phyloP scores from a whole-genome alignment of 2,329 filamentous ascomycete genomes.

The Fusarium sp. region DNA sequence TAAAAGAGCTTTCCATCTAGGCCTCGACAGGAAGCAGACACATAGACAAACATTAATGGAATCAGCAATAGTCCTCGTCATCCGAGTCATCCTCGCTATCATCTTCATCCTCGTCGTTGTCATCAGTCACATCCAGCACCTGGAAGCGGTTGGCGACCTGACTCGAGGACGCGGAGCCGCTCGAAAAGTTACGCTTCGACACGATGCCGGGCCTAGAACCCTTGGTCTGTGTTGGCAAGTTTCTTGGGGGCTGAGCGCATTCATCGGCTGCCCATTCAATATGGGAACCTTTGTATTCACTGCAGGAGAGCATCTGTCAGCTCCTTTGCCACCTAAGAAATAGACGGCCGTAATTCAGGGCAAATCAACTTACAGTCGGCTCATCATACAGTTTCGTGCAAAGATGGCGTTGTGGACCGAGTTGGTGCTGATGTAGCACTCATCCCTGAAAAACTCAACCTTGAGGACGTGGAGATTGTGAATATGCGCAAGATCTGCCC shows the following conservation, averaged over 20 bases:
- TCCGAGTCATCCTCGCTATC: conserved; percentile 49
- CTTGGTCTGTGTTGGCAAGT: conserved; percentile 22
- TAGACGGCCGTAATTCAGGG: background rate
- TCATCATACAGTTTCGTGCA: conserved; percentile 83
- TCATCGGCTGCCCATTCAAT: conserved; percentile 81
- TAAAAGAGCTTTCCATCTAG: background rate
- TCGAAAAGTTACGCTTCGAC: background rate
- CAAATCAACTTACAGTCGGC: conserved; percentile 57
- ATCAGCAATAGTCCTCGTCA: conserved; percentile 19
- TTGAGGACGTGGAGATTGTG: conserved; percentile 80
- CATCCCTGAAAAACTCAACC: conserved; percentile 67
- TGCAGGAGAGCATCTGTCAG: conserved; percentile 53
- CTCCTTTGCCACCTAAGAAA: background rate
- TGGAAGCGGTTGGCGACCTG: conserved; percentile 71
- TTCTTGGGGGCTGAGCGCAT: conserved; percentile 69
- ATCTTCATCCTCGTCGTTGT: conserved; percentile 48
- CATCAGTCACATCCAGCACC: conserved; percentile 64
- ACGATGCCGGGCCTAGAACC: background rate
- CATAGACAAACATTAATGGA: background rate
- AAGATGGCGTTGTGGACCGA: conserved; percentile 81
- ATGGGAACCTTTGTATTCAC: conserved; percentile 75
- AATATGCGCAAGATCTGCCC: conserved; percentile 83
- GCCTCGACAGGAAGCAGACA: background rate
- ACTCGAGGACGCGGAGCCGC: conserved; percentile 36
- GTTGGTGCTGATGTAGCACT: conserved; percentile 79